phyloP scores from a whole-genome alignment of 2,329 filamentous ascomycete species.

The Alternaria ventricosa region DNA sequence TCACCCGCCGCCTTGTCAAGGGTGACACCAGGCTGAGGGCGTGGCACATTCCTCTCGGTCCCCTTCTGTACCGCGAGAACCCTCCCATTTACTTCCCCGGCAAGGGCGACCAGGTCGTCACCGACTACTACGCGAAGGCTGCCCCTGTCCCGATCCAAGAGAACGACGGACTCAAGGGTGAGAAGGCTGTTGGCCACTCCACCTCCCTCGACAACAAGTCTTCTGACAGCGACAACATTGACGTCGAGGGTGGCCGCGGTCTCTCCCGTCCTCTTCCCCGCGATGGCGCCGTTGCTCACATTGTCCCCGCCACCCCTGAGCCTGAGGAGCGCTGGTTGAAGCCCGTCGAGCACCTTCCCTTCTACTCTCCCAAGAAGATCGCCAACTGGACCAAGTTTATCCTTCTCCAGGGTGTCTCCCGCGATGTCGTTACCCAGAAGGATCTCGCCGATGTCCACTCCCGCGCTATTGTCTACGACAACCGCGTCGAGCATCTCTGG shows the following conservation, averaged over 20 bases:
- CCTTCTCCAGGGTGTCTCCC: constrained; percentile 54
- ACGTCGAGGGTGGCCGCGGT: constrained; percentile 8
- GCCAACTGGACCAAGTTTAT: constrained; percentile 53
- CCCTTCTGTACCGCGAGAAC: constrained; percentile 51
- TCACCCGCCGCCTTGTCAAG: constrained; percentile 34
- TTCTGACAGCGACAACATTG: constrained; percentile 2
- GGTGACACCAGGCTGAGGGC: constrained; percentile 35
- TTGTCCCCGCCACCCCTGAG: constrained; percentile 25
- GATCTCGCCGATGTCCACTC: constrained; percentile 49
- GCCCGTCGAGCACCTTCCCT: constrained; percentile 44
- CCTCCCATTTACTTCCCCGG: constrained; percentile 51
- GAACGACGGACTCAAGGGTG: constrained; percentile 12
- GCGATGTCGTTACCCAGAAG: constrained; percentile 46
- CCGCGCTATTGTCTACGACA: constrained; percentile 54
- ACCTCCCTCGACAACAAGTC: constrained; percentile 7
- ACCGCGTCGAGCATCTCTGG: constrained; percentile 57
- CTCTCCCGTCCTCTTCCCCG: constrained; percentile 8
- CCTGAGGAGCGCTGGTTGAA: constrained; percentile 43
- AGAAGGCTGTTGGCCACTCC: constrained; percentile 1
- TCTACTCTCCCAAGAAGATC: constrained; percentile 36
- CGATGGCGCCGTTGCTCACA: constrained; percentile 4
- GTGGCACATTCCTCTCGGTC: constrained; percentile 46
- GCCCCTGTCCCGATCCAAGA: constrained; percentile 17
- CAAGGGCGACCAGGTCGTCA: constrained; percentile 47
- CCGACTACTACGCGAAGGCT: constrained; percentile 50